Evolutionary conservation across 2,329 filamentous ascomycete genomes (phyloP), one percentile per base, ranked within the genome.

Genomic region (Colletotrichum theobromicola): DNA sequence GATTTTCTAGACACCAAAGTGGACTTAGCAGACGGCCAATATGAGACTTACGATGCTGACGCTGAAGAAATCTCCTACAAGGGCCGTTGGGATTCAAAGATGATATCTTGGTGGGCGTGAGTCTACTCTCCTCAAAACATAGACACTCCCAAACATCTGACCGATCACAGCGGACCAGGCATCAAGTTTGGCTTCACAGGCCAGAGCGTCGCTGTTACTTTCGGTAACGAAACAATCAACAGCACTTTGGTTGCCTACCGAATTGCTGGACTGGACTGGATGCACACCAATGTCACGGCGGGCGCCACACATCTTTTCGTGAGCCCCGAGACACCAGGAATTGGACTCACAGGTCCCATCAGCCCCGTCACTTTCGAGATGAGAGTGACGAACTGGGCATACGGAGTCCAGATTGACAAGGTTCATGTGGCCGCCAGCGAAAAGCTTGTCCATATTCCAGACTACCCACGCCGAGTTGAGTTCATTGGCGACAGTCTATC

Each of bases 81-180:
- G 78, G 91, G 90, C 7, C 84, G 90, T 72, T 93, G 90, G 90
- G 90, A 92, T 79, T 90, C 87, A 37, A 87, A 90, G 77, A 85
- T 90, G 76, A 86, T 91, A 62, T 92, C 89, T 2, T 92, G 88
- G 87, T 91, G 89, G 89, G 89, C 88, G 87, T 89, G 82, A 82
- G 87, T 86, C 18, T 46, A 15, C 24, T 30, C 37, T 24, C 30
- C 32, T 12, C 3, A 46, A 30, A 16, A n/a, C 21, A 24, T 64
- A 69, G 32, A 71, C 32, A 18, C 6, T 70, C 53, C 77, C 46
- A 73, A 46, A 24, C 8, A 26, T 26, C 70, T 75, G 24, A 73
- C 7, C 9, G 18, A 5, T 6, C 24, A 34, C 74, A 88, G 86
- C 74, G 88, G 87, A 2, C 88, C 86, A 0, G 89, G 90, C 3